Base-by-base conservation (phyloP, 176 grass and related monocot species). In the Musa acuminata region DNA sequence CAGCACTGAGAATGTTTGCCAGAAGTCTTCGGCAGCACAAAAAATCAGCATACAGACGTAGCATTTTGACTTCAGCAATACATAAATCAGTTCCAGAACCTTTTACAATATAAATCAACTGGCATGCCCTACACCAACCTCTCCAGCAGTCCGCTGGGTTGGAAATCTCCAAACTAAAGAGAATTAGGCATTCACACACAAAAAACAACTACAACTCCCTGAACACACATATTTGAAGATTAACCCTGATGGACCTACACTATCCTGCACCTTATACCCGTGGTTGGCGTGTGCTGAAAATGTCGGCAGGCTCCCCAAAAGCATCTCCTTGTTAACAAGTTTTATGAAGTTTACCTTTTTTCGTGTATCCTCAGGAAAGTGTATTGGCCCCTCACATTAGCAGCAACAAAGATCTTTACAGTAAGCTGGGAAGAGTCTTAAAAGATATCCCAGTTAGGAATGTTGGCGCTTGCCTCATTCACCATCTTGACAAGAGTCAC, bases 401-500 rank as follows among this genome's bases (percentile, higher is more conserved):
- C 55, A 4, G 59, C 20, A 13, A 75, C 49, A 26, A 80, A 0
- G 59, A 57, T 50, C 20, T 35, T 49, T 49, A 53, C n/a, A 58
- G 16, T 59, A 19, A 59, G 11, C 1, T 60, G 4, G 80, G 43
- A 86, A 48, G 10, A 51, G 22, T 81, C 73, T 64, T 69, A 78
- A 13, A 82, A 88, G 20, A 81, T 70, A 55, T 90, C 89, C 93
- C 93, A 96, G 65, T 88, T 81, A 1, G 83, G 85, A 75, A 92
- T 96, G 66, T 69, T 96, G 29, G 77, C 74, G 43, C 87, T 88
- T 71, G 93, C 93, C 87, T 96, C 93, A 68, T 92, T 96, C 17
- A 96, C 81, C 93, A 96, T 96, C 64, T 87, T 96, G 62, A 96
- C 89, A 81, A 96, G 89, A 76, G 89, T 96, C 64, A 80, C 87